Evolutionary conservation across 2,329 filamentous ascomycete genomes (phyloP).

Genomic region (Parastagonospora nodorum): DNA sequence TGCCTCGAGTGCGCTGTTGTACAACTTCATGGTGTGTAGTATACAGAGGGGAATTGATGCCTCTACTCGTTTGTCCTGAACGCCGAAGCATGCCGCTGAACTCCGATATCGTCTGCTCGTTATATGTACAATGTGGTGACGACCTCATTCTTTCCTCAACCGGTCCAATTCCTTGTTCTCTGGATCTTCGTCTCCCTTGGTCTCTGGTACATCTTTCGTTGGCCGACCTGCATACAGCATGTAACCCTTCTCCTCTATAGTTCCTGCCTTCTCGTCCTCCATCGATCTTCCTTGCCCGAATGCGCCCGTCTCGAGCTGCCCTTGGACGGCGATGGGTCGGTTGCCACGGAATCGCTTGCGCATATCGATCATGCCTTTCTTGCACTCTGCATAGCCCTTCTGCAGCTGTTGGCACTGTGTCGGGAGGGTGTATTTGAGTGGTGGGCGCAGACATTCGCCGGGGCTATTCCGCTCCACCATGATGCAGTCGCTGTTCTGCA

Average conservation of each 20-base stretch:
- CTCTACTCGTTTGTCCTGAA: no score
- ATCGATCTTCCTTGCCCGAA: constrained; percentile 34
- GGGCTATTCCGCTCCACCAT: constrained; percentile 88
- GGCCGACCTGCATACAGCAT: constrained; percentile 46
- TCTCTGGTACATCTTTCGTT: constrained; percentile 35
- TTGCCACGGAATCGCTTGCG: constrained; percentile 97
- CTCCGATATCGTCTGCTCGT: no score
- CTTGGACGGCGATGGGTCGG: constrained; percentile 67
- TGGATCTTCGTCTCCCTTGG: constrained; percentile 34
- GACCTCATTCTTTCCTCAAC: neutral
- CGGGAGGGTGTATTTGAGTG: constrained; percentile 80
- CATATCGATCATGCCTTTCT: constrained; percentile 97
- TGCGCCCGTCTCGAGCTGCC: constrained; percentile 40
- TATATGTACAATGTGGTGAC: no score
- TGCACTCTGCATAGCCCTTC: constrained; percentile 89
- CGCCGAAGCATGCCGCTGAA: no score
- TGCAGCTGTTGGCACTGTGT: constrained; percentile 90
- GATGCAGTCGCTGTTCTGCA: constrained; percentile 95
- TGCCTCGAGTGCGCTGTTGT: no score
- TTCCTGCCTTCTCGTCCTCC: constrained; percentile 40
- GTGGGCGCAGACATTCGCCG: constrained; percentile 83
- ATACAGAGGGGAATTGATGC: no score
- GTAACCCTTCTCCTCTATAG: constrained; percentile 46
- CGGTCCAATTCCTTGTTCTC: constrained; percentile 25
- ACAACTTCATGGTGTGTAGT: no score